Evolutionary conservation across 305 asterid genomes (phyloP).

Genomic region (Withania somnifera): DNA sequence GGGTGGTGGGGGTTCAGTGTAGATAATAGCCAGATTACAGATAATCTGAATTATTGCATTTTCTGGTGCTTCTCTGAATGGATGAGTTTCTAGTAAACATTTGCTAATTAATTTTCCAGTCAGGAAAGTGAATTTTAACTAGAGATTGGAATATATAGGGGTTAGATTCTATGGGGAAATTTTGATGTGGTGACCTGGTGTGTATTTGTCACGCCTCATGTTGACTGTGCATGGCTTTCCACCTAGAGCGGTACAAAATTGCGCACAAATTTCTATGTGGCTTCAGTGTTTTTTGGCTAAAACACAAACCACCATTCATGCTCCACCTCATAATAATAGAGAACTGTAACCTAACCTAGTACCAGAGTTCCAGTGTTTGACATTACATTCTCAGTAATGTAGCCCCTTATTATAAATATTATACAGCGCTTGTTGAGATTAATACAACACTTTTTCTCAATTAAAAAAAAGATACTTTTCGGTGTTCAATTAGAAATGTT

Average conservation of each 20-base stretch:
- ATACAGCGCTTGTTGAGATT: background rate
- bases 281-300: background rate
- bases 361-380: background rate
- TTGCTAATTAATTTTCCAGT: background rate
- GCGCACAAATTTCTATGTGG: background rate
- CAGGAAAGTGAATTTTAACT: background rate
- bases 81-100: background rate
- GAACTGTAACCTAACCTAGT: background rate
- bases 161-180: background rate
- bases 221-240: background rate
- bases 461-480: background rate
- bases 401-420: background rate
- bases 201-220: background rate
- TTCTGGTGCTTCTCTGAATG: background rate
- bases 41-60: background rate
- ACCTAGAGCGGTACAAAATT: background rate
- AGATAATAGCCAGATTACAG: background rate
- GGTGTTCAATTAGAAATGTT: background rate
- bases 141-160: background rate
- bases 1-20: background rate
- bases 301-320: background rate
- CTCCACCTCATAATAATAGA: background rate
- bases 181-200: background rate
- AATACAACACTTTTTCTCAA: background rate
- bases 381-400: background rate